phyloP scores from a whole-genome alignment of 1,284 basidiomycete species.

The Moesziomyces parantarcticus region DNA sequence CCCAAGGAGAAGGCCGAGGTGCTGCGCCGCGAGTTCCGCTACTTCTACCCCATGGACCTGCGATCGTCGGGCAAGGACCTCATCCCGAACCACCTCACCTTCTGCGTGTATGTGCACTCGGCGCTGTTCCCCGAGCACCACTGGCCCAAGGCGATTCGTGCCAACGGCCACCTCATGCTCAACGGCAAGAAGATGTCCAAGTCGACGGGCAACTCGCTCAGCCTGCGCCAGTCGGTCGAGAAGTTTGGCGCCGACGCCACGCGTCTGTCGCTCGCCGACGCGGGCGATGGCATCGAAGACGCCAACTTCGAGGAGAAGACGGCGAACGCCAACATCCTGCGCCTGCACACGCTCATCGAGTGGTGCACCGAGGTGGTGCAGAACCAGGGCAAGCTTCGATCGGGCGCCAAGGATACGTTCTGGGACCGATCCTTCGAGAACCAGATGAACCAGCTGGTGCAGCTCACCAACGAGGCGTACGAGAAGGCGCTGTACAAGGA shows the following conservation, averaged over 20 bases:
- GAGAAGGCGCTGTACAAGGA: constrained; percentile 91
- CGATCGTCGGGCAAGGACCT: constrained; percentile 99
- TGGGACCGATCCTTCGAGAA: constrained; percentile 88
- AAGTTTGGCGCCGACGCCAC: constrained; percentile 93
- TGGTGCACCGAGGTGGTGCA: constrained; percentile 87
- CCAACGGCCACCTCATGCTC: constrained; percentile 96
- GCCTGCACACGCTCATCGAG: constrained; percentile 87
- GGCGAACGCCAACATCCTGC: constrained; percentile 95
- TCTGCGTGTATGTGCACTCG: constrained; percentile 92
- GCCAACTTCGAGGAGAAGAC: constrained; percentile 99
- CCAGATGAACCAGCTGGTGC: constrained; percentile 87
- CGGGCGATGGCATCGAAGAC: constrained; percentile 96
- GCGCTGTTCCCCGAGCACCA: constrained; percentile 94
- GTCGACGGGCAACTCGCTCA: constrained; percentile 78
- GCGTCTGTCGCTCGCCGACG: constrained; percentile 90
- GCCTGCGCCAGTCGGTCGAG: constrained; percentile 63
- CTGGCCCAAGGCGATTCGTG: constrained; percentile 90
- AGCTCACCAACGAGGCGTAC: constrained; percentile 74
- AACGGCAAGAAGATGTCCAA: constrained; percentile 99
- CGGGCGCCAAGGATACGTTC: constrained; percentile 66
- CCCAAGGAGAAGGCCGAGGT: constrained; percentile 81
- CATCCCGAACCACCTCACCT: constrained; percentile 95
- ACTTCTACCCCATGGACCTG: constrained; percentile 99
- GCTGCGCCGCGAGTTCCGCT: constrained; percentile 90
- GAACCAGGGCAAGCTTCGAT: constrained; percentile 77